Percentiles rank a stretch among this genome's conserved stretches.
Conservation (phyloP, 257 asterid species). For the Handroanthus guayacan region DNA sequence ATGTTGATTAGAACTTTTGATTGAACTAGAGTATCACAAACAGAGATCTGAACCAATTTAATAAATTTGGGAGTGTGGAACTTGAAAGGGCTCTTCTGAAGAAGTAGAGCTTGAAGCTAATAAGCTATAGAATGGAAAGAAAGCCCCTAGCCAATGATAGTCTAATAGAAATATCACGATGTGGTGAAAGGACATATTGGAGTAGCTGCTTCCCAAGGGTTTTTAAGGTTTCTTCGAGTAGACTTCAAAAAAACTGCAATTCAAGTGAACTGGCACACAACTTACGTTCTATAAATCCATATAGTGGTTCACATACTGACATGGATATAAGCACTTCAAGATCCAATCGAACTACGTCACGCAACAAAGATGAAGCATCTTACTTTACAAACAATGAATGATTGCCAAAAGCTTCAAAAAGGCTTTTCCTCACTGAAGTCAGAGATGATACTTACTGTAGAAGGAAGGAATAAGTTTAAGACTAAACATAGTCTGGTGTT, state of each 20-base stretch:
- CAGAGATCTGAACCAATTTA: slow-evolving; percentile 13
- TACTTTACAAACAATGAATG: neutral
- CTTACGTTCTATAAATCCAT: neutral
- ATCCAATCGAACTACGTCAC: neutral
- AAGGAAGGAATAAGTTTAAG: neutral
- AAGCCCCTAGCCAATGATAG: neutral
- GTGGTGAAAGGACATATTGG: slow-evolving; percentile 9
- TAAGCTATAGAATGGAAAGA: neutral
- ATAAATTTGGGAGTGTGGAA: neutral
- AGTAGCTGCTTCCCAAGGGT: neutral
- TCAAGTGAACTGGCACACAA: neutral
- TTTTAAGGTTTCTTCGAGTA: neutral
- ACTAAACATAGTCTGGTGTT: neutral
- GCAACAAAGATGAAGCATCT: too few species aligned
- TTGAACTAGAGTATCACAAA: neutral
- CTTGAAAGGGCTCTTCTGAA: neutral
- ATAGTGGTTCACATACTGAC: neutral
- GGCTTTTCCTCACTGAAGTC: neutral
- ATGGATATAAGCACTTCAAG: neutral
- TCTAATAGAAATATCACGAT: neutral
- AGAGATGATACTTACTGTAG: neutral
- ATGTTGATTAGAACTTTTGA: slow-evolving; percentile 8
- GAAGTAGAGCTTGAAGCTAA: neutral
- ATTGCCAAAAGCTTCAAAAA: neutral
- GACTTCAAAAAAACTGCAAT: neutral